A percentile compares a stretch with the other conserved stretches of the same genome.
Evolutionary conservation across 2,329 filamentous ascomycete genomes (phyloP).

Genomic region (Neopestalotiopsis sp.): DNA sequence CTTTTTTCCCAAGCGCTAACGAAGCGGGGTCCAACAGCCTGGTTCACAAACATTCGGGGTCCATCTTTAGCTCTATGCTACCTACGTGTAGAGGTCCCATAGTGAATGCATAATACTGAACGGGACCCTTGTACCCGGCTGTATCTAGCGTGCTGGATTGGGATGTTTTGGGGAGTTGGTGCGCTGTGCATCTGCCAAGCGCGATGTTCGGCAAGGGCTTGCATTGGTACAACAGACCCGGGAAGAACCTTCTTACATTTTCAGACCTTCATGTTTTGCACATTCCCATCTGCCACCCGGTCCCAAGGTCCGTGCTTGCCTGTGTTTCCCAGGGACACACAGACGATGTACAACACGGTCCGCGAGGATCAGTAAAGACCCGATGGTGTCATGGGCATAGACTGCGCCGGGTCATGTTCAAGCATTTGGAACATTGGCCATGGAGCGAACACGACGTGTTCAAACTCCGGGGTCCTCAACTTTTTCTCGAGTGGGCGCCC

Average conservation of each 20-base stretch:
- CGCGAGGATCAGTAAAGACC: not conserved
- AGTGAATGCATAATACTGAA: constrained; percentile 3
- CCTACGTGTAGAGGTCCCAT: not conserved
- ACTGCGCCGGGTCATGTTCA: not conserved
- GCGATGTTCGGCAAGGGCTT: not conserved
- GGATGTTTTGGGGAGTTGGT: not conserved
- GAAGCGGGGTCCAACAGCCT: not conserved
- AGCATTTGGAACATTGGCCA: not conserved
- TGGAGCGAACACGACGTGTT: not conserved
- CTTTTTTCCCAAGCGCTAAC: not conserved
- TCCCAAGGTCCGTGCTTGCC: not conserved
- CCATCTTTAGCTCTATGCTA: not conserved
- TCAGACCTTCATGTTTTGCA: not conserved
- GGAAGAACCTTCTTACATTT: not conserved
- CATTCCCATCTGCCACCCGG: not conserved
- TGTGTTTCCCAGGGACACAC: not conserved
- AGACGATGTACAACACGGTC: not conserved
- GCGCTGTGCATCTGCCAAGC: not conserved
- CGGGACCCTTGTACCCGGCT: not conserved
- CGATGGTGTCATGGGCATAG: not conserved
- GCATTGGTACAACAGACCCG: not conserved
- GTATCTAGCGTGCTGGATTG: not conserved
- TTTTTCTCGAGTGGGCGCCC: too few species aligned
- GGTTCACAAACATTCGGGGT: not conserved
- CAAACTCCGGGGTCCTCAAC: not conserved